These are phyloP conservation scores for Fusarium buharicum DNA, from an alignment of 2,329 filamentous ascomycete species.

Conservation along the genomic window DNA sequence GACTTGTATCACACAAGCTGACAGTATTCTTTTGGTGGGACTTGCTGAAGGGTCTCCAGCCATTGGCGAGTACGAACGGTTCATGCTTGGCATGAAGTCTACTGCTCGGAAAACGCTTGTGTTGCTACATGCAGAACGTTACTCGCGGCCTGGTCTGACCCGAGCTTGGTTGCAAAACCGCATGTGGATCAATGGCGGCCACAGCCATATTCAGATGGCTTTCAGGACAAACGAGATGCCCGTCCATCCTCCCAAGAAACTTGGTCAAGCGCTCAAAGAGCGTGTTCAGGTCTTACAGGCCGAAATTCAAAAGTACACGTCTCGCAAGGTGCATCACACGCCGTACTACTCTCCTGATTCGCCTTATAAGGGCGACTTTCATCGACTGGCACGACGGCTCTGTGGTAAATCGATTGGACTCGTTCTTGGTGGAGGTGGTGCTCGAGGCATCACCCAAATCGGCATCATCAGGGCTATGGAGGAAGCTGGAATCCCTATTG, in stretches of 20 bases:
- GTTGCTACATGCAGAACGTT: constrained; percentile 87
- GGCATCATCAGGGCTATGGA: constrained; percentile 95
- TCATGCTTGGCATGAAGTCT: constrained; percentile 96
- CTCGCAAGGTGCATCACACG: constrained; percentile 86
- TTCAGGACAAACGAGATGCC: constrained; percentile 82
- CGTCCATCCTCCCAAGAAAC: constrained; percentile 77
- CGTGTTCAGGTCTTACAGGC: constrained; percentile 94
- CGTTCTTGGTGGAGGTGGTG: constrained; percentile 92
- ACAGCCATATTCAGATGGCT: constrained; percentile 97
- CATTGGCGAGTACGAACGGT: constrained; percentile 96
- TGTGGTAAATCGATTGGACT: constrained; percentile 95
- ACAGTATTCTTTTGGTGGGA: constrained; percentile 93
- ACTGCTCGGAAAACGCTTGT: constrained; percentile 94
- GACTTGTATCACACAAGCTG: constrained; percentile 95
- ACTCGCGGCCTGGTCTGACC: constrained; percentile 84
- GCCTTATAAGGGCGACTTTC: constrained; percentile 95
- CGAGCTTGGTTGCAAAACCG: constrained; percentile 91
- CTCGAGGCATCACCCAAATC: constrained; percentile 89
- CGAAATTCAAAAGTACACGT: constrained; percentile 98
- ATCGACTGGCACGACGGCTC: constrained; percentile 86
- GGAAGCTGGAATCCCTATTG: constrained; percentile 95
- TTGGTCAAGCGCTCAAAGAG: constrained; percentile 88
- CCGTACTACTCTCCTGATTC: constrained; percentile 92
- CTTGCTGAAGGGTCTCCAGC: constrained; percentile 88
- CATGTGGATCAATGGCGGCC: constrained; percentile 97